Conservation (phyloP, 2,329 filamentous ascomycete species). For the Stenocarpella maydis region DNA sequence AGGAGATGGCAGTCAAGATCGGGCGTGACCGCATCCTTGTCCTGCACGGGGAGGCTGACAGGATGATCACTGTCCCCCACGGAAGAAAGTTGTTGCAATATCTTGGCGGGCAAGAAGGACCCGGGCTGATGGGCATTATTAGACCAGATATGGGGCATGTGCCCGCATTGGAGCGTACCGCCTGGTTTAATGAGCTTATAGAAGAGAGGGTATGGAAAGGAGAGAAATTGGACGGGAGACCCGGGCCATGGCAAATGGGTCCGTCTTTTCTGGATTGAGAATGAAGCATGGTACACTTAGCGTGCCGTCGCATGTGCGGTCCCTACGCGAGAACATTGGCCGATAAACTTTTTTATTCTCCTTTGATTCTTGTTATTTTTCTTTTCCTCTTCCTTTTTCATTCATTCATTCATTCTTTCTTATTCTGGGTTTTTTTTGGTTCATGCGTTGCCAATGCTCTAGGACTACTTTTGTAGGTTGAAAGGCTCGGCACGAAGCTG, state of each 20-base stretch:
- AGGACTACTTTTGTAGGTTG: background rate
- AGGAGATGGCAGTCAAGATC: slow-evolving; percentile 70
- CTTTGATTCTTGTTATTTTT: too few species aligned
- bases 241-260: background rate
- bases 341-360: too few species aligned
- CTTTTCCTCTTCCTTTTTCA: too few species aligned
- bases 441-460: background rate
- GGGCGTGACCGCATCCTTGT: slow-evolving; percentile 79
- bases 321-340: background rate
- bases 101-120: slow-evolving; percentile 52
- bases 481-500: background rate
- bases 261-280: background rate
- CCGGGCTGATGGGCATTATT: slow-evolving; percentile 57
- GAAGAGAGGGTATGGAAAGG: slow-evolving; percentile 64
- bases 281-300: background rate
- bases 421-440: background rate
- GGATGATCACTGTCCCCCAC: slow-evolving; percentile 79
- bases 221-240: slow-evolving; percentile 51
- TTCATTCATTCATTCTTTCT: too few species aligned
- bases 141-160: slow-evolving; percentile 81
- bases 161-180: slow-evolving; percentile 73
- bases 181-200: slow-evolving; percentile 73
- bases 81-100: slow-evolving; percentile 72
- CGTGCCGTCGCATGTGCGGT: background rate
- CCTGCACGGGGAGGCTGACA: slow-evolving; percentile 77